Evolutionary conservation across 768 basidiomycete species (phyloP), one percentile per base, ranked within the genome.

Genomic region (Rhizopogon sp.): DNA sequence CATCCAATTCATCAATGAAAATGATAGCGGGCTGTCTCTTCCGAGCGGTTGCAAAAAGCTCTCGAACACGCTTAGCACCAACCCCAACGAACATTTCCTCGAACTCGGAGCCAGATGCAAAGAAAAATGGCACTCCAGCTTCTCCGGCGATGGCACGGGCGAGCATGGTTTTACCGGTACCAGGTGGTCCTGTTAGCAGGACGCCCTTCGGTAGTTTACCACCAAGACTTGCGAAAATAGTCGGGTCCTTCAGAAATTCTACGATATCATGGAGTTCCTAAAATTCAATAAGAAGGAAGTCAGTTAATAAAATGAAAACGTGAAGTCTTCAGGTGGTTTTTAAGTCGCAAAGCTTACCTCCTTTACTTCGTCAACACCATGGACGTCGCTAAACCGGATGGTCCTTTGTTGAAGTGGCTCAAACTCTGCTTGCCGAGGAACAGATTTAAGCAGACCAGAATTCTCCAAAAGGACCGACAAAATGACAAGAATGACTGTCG

Each of bases 11-110:
- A 63, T 98, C 94, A 63, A 99, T 98, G 74, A 99, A 99, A 58
- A 99, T 93, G 70, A 99, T 98, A 14, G 97, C 88, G 5, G 97
- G 95, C 57, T 95, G 84, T 68, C 91, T 91, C 74, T 96, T 95
- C 51, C 94, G 83, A 22, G 97, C 97, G 6, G 91, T 85, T 5
- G 90, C 85, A 62, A 99, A 99, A 29, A 99, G 81, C 58, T 98
- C 96, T 40, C 97, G 83, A 40, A 99, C 90, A 10, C 97, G 87
- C 67, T 95, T 93, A 14, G 97, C 95, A 50, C 94, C 94, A 37
- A 92, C 88, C 53, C 93, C 93, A 45, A 96, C 94, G 66, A 94
- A 96, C 86, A 98, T 95, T 70, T 98, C 96, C 67, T 98, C 96
- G 60, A 98, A 98, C 64, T 97, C 94, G 50, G 92, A 92, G 10